Evolutionary conservation across 1,139 yeast species (phyloP), one percentile per base, ranked within the genome.

Genomic region (Nakaseomyces sp.): DNA sequence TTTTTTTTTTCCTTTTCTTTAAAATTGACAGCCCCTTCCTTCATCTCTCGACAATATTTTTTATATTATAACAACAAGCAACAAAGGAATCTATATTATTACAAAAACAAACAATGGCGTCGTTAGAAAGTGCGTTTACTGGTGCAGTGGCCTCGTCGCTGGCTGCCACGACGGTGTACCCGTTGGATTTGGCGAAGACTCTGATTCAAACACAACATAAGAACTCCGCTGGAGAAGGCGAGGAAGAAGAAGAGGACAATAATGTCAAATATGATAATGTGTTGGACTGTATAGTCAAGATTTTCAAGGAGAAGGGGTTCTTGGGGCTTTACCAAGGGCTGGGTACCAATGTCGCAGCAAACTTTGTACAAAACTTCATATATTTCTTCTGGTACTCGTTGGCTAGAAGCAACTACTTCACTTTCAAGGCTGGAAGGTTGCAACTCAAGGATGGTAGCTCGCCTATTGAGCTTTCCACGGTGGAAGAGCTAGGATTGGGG

Each of bases 321-420:
- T 57, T 67, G 32, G 94, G 93, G 7, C 73, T 86, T 65, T 86
- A 86, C 65, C 78, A 76, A 51, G 95, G 95, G 1, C 64, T 86
- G 41, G 68, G 77, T 4, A 80, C 91, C 1, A 77, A 87, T 1
- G 68, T 85, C 37, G 60, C 81, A 33, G 89, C 91, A 2, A 76
- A 81, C 5, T 91, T 91, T 2, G 77, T 85, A 3, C 87, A 84
- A 57, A 84, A 83, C 57, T 86, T 86, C 61, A 80, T 88, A 29
- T 86, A 86, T 65, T 87, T 86, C 63, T 86, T 77, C 66, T 86
- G 94, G 94, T 86, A 86, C 63, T 80, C 91, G 4, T 67, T 83
- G 39, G 80, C 85, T 22, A 76, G 86, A 51, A 72, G 76, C 47
- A 65, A 75, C 18, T 82, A 81, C 59, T 69, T 73, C 49, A 67